phyloP scores from a whole-genome alignment of 805 yeast species.

The Hanseniaspora hatyaiensis region DNA sequence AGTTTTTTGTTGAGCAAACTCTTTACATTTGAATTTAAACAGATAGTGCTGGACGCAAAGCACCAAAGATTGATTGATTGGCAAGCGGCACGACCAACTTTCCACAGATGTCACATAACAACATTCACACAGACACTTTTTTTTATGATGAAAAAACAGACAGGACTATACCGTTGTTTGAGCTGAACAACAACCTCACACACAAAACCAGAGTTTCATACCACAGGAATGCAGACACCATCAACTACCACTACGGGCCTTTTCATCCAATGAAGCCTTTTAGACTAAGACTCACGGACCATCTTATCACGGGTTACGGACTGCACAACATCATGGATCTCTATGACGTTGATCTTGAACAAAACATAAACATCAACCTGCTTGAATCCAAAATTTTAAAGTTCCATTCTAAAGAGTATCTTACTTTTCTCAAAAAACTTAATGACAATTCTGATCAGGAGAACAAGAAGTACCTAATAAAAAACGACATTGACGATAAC shows the following conservation, averaged over 20 bases:
- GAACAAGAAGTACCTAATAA: constrained; percentile 36
- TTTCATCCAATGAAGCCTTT: constrained; percentile 98
- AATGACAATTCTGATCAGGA: constrained; percentile 57
- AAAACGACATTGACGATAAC: constrained; percentile 84
- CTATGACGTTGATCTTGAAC: constrained; percentile 72
- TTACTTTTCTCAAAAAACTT: constrained; percentile 62
- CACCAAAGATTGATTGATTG: too few relatives aligned
- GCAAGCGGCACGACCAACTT: too few relatives aligned
- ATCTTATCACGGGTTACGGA: constrained; percentile 72
- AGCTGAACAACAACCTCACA: constrained; percentile 32
- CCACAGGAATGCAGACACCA: constrained; percentile 73
- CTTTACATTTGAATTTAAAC: too few relatives aligned
- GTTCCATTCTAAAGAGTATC: constrained; percentile 81
- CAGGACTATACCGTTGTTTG: constrained; percentile 37
- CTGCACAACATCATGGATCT: constrained; percentile 83
- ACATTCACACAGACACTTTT: constrained; percentile 27
- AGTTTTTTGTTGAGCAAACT: too few relatives aligned
- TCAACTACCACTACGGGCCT: constrained; percentile 79
- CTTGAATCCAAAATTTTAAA: constrained; percentile 25
- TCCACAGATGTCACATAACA: neutral
- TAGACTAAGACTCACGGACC: constrained; percentile 85
- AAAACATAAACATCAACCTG: constrained; percentile 55
- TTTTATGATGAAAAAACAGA: constrained; percentile 34
- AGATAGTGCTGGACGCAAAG: too few relatives aligned
- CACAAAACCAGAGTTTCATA: constrained; percentile 61